Percentiles rank a stretch among this genome's conserved stretches.
phyloP scores from a whole-genome alignment of 495 filamentous ascomycete species.

The Lepidopterella palustris region DNA sequence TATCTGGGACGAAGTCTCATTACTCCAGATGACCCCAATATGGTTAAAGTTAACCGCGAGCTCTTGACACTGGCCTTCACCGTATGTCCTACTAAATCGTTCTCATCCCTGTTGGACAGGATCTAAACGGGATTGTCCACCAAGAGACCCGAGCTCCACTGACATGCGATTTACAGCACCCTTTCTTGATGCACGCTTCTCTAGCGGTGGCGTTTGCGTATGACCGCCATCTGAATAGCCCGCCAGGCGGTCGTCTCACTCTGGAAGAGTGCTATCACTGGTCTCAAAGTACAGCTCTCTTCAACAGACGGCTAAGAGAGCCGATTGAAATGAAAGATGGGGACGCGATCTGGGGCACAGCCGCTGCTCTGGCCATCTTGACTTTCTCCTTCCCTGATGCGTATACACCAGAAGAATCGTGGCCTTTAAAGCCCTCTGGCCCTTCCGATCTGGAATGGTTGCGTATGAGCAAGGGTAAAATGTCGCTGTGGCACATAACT shows the following conservation, averaged over 20 bases:
- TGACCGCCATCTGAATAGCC: conserved; percentile 28
- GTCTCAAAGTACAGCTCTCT: conserved; percentile 36
- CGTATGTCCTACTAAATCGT: conserved; percentile 22
- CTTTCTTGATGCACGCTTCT: conserved; percentile 37
- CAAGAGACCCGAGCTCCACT: too few species aligned
- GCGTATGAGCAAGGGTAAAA: conserved; percentile 36
- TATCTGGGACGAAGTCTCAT: neutral
- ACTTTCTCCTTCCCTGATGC: conserved; percentile 35
- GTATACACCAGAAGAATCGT: conserved; percentile 31
- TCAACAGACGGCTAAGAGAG: conserved; percentile 35
- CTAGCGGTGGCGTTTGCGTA: conserved; percentile 38
- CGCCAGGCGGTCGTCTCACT: conserved; percentile 6
- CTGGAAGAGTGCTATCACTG: conserved; percentile 32
- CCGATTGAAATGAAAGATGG: conserved; percentile 27
- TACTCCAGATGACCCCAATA: neutral
- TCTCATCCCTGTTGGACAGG: conserved; percentile 1
- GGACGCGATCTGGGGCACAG: conserved; percentile 39
- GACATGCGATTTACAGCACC: conserved; percentile 22
- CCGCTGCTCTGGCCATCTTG: conserved; percentile 34
- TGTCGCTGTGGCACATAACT: conserved; percentile 32
- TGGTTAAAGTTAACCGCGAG: neutral
- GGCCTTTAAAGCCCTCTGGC: conserved; percentile 35
- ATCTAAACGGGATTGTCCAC: too few species aligned
- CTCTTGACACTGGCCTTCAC: conserved; percentile 21
- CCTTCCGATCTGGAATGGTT: conserved; percentile 38